These are phyloP conservation scores for Acrocalymma vagum DNA, from an alignment of 2,329 filamentous ascomycete genomes.

Conservation along the genomic window DNA sequence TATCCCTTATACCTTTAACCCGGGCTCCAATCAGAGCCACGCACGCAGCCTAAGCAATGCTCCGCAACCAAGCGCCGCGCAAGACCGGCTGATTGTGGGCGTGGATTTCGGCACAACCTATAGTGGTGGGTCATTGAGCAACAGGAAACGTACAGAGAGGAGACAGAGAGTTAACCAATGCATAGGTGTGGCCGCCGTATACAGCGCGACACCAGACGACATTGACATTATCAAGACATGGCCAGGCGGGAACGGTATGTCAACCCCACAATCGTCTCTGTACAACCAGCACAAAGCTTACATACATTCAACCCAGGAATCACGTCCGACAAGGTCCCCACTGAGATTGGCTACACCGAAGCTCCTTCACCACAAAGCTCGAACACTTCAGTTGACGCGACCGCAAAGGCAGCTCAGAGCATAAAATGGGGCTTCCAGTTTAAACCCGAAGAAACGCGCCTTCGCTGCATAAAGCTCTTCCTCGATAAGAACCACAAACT, in stretches of 20 bases:
- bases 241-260: conserved; percentile 77
- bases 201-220: conserved; percentile 79
- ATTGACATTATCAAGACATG: conserved; percentile 83
- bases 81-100: conserved; percentile 76
- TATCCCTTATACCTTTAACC: conserved; percentile 42
- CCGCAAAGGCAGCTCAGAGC: conserved; percentile 25
- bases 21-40: conserved; percentile 32
- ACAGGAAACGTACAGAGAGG: neutral
- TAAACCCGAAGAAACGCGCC: conserved; percentile 76
- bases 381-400: conserved; percentile 26
- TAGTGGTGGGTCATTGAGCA: conserved; percentile 61
- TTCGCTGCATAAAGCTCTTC: conserved; percentile 86
- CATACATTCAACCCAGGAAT: conserved; percentile 54
- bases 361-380: conserved; percentile 17
- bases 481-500: conserved; percentile 82
- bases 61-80: conserved; percentile 22
- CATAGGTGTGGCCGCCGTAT: conserved; percentile 73
- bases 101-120: conserved; percentile 89
- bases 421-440: conserved; percentile 85
- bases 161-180: conserved; percentile 17
- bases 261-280: neutral
- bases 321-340: conserved; percentile 88
- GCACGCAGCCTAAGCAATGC: conserved; percentile 17
- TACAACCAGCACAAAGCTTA: conserved; percentile 15
- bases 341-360: conserved; percentile 70